Evolutionary conservation across 345 rosid genomes (phyloP).

Genomic region (Citropsis articulata): DNA sequence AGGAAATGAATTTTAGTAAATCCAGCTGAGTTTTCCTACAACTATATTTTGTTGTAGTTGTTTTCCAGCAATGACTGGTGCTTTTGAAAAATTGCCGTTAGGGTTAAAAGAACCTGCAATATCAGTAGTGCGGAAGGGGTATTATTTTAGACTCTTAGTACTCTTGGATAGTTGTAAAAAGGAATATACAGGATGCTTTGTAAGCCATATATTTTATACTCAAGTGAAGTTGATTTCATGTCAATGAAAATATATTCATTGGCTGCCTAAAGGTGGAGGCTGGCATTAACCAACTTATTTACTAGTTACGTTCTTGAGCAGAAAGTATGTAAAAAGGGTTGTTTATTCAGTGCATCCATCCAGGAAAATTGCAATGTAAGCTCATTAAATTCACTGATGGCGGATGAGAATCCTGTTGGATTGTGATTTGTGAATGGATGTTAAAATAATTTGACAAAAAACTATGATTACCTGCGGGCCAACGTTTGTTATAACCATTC

Average conservation of each 20-base stretch:
- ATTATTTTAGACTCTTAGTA: neutral
- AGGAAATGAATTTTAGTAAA: slow-evolving; percentile 40
- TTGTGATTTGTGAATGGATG: neutral
- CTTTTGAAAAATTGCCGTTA: neutral
- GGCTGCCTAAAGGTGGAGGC: neutral
- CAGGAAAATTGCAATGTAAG: neutral
- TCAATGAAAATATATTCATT: neutral
- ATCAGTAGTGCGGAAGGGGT: neutral
- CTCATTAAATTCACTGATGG: neutral
- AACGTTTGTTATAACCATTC: too few relatives aligned
- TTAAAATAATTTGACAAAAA: neutral
- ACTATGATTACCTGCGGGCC: too few relatives aligned
- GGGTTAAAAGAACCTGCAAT: neutral
- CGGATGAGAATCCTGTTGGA: neutral
- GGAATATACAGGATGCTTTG: neutral
- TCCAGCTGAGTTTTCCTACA: slow-evolving; percentile 18
- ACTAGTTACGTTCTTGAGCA: neutral
- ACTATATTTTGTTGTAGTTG: neutral
- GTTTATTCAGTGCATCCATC: neutral
- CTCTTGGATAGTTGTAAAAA: slow-evolving; percentile 4
- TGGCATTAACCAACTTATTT: neutral
- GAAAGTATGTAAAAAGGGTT: neutral
- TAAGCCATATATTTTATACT: neutral
- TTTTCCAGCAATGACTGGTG: neutral
- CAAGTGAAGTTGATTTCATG: neutral